phyloP scores from a whole-genome alignment of 176 grass and related monocot species.

The Urochloa ruziziensis region DNA sequence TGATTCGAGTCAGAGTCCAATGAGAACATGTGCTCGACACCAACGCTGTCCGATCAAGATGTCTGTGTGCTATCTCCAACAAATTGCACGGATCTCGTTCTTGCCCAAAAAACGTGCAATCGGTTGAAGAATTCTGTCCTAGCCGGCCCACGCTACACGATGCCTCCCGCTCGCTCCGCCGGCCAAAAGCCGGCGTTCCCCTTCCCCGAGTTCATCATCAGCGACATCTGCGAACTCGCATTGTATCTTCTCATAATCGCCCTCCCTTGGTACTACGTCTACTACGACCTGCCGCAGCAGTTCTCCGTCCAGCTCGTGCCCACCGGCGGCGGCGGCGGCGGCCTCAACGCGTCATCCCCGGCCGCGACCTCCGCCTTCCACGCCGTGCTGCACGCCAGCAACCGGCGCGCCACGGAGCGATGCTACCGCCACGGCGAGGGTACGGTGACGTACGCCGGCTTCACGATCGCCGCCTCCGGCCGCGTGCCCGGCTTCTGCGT shows the following conservation, averaged over 20 bases:
- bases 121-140: not conserved
- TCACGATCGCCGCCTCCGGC: slow-evolving; percentile 8
- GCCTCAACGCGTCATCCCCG: not conserved
- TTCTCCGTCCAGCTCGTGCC: slow-evolving; percentile 19
- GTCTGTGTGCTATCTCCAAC: too few relatives aligned
- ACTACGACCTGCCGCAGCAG: slow-evolving; percentile 2
- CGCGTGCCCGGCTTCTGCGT: slow-evolving; percentile 12
- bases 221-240: not conserved
- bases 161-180: not conserved
- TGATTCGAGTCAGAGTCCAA: too few relatives aligned
- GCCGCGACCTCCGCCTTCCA: not conserved
- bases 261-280: not conserved
- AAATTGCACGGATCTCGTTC: too few relatives aligned
- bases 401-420: slow-evolving; percentile 11
- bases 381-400: slow-evolving; percentile 21
- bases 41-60: too few relatives aligned
- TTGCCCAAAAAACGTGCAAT: not conserved
- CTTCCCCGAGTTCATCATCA: not conserved
- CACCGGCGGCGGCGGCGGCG: too few relatives aligned
- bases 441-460: slow-evolving; percentile 5
- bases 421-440: slow-evolving; percentile 23
- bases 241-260: not conserved
- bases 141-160: not conserved
- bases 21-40: too few relatives aligned
- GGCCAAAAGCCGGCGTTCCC: not conserved